Conservation (phyloP, 352 stramenopile species). For the Phytopythium montanum region DNA sequence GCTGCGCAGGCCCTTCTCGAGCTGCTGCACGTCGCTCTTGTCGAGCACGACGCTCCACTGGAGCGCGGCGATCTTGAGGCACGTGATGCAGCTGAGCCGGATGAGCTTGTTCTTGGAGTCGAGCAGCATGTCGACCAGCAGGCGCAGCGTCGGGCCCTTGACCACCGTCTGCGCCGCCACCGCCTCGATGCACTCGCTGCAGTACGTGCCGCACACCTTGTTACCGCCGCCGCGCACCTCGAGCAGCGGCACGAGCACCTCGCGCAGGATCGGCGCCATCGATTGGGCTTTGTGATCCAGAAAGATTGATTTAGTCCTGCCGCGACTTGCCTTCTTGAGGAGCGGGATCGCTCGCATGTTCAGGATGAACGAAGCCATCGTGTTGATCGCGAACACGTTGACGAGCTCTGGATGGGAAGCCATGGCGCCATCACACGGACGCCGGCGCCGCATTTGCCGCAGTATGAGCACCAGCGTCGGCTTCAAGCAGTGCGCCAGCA, state of each 20-base stretch:
- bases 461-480: too few species aligned
- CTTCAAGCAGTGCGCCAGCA: too few species aligned
- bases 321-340: too few species aligned
- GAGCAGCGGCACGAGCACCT: conserved; percentile 67
- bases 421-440: too few species aligned
- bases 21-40: conserved; percentile 75
- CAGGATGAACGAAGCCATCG: too few species aligned
- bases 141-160: conserved; percentile 66
- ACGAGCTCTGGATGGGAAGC: too few species aligned
- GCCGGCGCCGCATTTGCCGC: too few species aligned
- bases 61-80: conserved; percentile 41
- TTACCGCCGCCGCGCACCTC: conserved; percentile 84
- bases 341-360: too few species aligned
- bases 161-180: conserved; percentile 63
- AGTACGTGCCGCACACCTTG: conserved; percentile 82
- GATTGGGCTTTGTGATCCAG: too few species aligned
- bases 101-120: conserved; percentile 85
- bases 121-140: conserved; percentile 67
- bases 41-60: conserved; percentile 75
- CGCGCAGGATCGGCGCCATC: conserved; percentile 75
- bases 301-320: too few species aligned
- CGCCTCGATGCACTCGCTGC: conserved; percentile 67
- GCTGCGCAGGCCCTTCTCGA: conserved; percentile 68
- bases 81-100: conserved; percentile 66
- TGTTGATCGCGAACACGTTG: too few species aligned